These are phyloP conservation scores for Globisporangium echinulatum DNA, from an alignment of 352 stramenopile genomes.

Conservation along the genomic window DNA sequence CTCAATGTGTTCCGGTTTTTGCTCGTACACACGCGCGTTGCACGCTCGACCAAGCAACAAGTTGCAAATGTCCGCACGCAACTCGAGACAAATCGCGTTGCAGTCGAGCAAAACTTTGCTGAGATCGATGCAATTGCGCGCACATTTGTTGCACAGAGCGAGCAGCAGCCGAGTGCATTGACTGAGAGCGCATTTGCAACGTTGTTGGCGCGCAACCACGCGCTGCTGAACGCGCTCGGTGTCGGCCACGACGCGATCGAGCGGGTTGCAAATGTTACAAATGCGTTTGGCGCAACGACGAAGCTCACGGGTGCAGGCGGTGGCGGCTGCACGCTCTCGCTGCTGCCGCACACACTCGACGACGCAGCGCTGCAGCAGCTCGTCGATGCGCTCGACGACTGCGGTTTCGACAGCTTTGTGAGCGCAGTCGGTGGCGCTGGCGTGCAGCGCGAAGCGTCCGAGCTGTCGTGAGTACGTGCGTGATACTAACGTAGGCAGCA, in stretches of 20 bases:
- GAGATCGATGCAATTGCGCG: slow-evolving; percentile 73
- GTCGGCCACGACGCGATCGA: slow-evolving; percentile 85
- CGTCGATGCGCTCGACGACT: slow-evolving; percentile 34
- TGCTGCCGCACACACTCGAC: slow-evolving; percentile 47
- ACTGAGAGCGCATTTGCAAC: slow-evolving; percentile 34
- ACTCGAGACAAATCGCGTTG: slow-evolving; percentile 41
- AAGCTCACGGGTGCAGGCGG: slow-evolving; percentile 89
- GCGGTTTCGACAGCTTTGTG: slow-evolving; percentile 50
- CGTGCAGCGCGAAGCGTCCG: slow-evolving; percentile 17
- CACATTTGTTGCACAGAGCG: slow-evolving; percentile 43
- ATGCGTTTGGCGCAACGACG: slow-evolving; percentile 42
- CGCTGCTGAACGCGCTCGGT: slow-evolving; percentile 64
- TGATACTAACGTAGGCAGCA: too few relatives aligned
- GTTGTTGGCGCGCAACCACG: slow-evolving; percentile 70
- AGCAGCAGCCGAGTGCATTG: slow-evolving; percentile 21
- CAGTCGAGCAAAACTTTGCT: slow-evolving; percentile 56
- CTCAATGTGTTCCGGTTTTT: slow-evolving; percentile 79
- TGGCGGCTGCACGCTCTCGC: slow-evolving; percentile 84
- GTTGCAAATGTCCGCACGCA: slow-evolving; percentile 68
- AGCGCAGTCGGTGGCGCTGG: slow-evolving; percentile 52
- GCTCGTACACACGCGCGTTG: slow-evolving; percentile 88
- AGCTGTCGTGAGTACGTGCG: too few relatives aligned
- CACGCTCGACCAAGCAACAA: slow-evolving; percentile 81
- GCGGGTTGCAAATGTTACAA: not conserved
- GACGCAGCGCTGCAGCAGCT: slow-evolving; percentile 35